Evolutionary conservation across 257 asterid genomes (phyloP).

Genomic region (Nicotiana noctiflora): DNA sequence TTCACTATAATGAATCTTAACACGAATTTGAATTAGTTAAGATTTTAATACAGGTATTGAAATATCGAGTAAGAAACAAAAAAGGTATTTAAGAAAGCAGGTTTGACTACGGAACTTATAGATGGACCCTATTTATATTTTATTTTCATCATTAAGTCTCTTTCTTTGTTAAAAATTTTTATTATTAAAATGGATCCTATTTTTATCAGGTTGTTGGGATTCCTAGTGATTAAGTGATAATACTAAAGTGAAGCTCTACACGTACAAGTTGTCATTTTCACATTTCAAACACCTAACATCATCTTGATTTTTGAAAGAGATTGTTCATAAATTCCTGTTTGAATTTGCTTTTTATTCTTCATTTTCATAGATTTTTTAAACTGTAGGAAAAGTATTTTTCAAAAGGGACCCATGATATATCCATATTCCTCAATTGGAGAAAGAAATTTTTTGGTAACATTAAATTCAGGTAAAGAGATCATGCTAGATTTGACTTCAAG

Average conservation of each 20-base stretch:
- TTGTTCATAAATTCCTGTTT: neutral
- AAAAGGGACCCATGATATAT: neutral
- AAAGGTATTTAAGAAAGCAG: neutral
- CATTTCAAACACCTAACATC: neutral
- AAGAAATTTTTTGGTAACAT: neutral
- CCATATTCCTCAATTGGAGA: neutral
- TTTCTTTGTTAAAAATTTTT: too few species aligned
- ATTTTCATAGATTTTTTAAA: neutral
- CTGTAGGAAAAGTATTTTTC: too few species aligned
- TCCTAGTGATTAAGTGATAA: neutral
- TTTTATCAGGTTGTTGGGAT: neutral
- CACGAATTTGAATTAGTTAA: too few species aligned
- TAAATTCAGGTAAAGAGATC: neutral
- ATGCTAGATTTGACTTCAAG: neutral
- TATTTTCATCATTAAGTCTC: neutral
- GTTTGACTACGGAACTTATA: neutral
- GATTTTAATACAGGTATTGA: too few species aligned
- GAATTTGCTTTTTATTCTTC: neutral
- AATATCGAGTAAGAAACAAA: too few species aligned
- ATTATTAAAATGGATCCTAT: neutral
- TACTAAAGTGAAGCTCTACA: neutral
- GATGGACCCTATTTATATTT: neutral
- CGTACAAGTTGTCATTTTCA: neutral
- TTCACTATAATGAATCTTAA: too few species aligned
- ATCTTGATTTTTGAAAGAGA: neutral